Percentiles rank a stretch among this genome's conserved stretches.
Conservation (phyloP, 2,329 filamentous ascomycete species). For the Trichoderma gracile region DNA sequence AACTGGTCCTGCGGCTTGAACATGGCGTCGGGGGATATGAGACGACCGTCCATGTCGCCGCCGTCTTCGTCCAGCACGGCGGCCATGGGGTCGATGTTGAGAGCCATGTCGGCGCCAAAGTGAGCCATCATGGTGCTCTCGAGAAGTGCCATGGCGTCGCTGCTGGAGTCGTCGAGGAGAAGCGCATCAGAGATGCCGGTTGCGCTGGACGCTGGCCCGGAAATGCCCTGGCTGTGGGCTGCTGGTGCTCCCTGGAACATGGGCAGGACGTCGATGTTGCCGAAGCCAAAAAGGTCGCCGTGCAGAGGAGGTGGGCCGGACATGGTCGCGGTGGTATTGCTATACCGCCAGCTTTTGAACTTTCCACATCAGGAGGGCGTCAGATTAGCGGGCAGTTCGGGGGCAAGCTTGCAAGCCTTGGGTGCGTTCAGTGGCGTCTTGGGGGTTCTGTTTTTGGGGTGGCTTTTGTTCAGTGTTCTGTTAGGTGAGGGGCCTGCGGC, state of each 20-base stretch:
- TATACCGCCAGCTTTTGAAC: constrained; percentile 29
- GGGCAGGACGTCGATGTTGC: constrained; percentile 35
- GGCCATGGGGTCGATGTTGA: constrained; percentile 42
- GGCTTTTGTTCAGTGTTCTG: background rate
- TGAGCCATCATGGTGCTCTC: constrained; percentile 16
- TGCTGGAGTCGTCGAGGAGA: background rate
- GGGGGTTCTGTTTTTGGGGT: constrained; percentile 2
- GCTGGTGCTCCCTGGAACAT: constrained; percentile 35
- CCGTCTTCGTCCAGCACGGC: constrained; percentile 25
- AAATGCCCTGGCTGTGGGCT: constrained; percentile 32
- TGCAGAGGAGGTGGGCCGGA: constrained; percentile 40
- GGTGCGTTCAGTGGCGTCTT: constrained; percentile 20
- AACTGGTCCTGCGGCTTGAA: constrained; percentile 39
- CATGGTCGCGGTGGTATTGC: constrained; percentile 34
- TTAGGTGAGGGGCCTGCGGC: background rate
- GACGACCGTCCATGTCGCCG: constrained; percentile 27
- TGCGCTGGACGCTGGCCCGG: too few relatives aligned
- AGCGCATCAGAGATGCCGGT: constrained; percentile 25
- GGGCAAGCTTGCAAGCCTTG: background rate
- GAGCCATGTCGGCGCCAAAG: constrained; percentile 40
- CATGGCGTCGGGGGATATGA: constrained; percentile 32
- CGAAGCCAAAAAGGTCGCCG: constrained; percentile 42
- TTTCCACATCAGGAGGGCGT: constrained; percentile 33
- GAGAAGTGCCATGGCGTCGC: constrained; percentile 25
- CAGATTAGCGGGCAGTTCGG: constrained; percentile 22